phyloP scores from a whole-genome alignment of 1,139 yeast genomes.

The Saccharomycopsis hybrid region DNA sequence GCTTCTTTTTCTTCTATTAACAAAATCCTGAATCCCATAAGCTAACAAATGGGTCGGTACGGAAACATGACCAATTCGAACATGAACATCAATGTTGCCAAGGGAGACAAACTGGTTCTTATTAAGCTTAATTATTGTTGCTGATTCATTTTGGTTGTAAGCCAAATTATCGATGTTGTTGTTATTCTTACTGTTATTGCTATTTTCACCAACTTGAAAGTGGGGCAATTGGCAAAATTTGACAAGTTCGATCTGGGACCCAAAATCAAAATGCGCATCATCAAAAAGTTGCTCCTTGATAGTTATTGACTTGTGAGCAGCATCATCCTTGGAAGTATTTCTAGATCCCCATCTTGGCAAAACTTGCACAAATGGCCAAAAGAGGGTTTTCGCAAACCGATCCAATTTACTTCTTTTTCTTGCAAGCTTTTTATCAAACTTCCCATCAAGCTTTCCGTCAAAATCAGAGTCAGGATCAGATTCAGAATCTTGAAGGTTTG shows the following conservation, averaged over 20 bases:
- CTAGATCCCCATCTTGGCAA: not conserved
- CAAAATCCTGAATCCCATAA: no score
- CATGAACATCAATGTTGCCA: not conserved
- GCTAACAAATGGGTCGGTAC: constrained; percentile 1
- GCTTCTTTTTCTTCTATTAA: no score
- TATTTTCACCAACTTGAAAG: not conserved
- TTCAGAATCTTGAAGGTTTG: not conserved
- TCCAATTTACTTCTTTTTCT: not conserved
- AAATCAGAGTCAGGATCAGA: not conserved
- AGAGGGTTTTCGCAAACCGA: not conserved
- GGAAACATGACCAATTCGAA: constrained; percentile 1
- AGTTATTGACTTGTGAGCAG: not conserved
- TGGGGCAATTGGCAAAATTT: not conserved
- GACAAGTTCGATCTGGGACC: not conserved
- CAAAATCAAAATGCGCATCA: constrained; percentile 1
- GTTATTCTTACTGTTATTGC: not conserved
- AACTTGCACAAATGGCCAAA: not conserved
- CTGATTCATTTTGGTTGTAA: not conserved
- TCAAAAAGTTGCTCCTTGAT: constrained; percentile 5
- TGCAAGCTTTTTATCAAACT: not conserved
- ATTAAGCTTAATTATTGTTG: no score
- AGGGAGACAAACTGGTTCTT: not conserved
- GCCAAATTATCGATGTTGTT: not conserved
- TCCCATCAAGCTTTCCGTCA: no score
- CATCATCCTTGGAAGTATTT: not conserved